Evolutionary conservation across 805 yeast species (phyloP), one percentile per base, ranked within the genome.

Genomic region (Starmerella davenportii): DNA sequence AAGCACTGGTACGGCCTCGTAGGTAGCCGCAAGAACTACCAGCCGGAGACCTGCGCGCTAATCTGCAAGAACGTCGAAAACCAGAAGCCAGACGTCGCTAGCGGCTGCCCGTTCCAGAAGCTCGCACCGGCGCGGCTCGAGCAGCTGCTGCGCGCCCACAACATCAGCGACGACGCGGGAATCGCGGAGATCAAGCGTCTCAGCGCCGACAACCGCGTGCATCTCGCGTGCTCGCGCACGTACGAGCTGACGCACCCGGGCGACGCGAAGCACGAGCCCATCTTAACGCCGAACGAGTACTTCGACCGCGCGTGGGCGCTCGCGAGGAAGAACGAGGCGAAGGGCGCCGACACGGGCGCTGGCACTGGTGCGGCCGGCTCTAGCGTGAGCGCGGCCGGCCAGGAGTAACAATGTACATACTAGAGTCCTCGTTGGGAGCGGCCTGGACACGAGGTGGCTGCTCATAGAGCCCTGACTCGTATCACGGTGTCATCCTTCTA

Each of bases 31-130:
- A 77, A 73, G 50, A 79, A 82, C 50, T 84, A 82, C 58, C 70
- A 71, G 50, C 93, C 96, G 3, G 70, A 78, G 76, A 79, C 76
- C 53, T 90, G 95, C 62, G 69, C 72, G 30, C 73, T 76, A 1
- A 81, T 90, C 31, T 57, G 81, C 41, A 65, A 72, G 21, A 75
- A 75, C 48, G 81, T 82, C 5, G 69, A 74, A 3, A 21, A 38
- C 7, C 42, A 38, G 4, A 30, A 27, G 21, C 23, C 45, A 84
- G 93, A 0, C 62, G 64, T 9, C 60, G 65, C 34, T 64, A 68
- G 87, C 54, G 98, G 98, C 2, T 87, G 96, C 58, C 95, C 96
- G 4, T 90, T 79, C 58, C 64, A 93, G 39, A 87, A 79, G 50
- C 62, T 79, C 51, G 64, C 69, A 11, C 54, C 69, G n/a, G 92